phyloP scores from a whole-genome alignment of 2,329 filamentous ascomycete species.

The Sporothrix phasma region DNA sequence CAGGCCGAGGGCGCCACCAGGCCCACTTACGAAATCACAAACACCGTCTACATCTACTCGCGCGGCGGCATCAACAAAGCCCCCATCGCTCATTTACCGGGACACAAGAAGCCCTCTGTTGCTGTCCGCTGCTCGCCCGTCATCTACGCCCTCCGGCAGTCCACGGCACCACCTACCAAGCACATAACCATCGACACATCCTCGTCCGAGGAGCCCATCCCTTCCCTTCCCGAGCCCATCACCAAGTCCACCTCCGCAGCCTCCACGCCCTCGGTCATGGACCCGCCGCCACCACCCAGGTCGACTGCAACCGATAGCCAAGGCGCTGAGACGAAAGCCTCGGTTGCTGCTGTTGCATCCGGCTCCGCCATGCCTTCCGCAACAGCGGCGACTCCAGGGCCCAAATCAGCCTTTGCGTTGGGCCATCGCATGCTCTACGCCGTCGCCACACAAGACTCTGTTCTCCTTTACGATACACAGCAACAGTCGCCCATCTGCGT shows the following conservation, averaged over 20 bases:
- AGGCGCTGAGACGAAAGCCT: constrained; percentile 19
- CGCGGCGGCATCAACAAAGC: constrained; percentile 93
- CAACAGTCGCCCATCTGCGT: constrained; percentile 88
- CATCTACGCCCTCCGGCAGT: constrained; percentile 70
- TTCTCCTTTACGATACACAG: constrained; percentile 92
- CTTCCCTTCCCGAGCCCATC: constrained; percentile 73
- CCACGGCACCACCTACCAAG: constrained; percentile 58
- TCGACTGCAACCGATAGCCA: constrained; percentile 23
- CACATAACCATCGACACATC: constrained; percentile 94
- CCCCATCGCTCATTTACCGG: constrained; percentile 86
- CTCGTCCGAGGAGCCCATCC: constrained; percentile 73
- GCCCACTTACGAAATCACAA: constrained; percentile 74
- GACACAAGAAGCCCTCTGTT: constrained; percentile 96
- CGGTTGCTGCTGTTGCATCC: neutral
- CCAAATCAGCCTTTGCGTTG: constrained; percentile 66
- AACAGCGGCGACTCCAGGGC: constrained; percentile 41
- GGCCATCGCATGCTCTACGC: constrained; percentile 94
- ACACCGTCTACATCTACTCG: constrained; percentile 98
- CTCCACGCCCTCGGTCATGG: constrained; percentile 14
- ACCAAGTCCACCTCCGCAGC: constrained; percentile 52
- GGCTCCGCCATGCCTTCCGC: constrained; percentile 34
- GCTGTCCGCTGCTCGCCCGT: constrained; percentile 90
- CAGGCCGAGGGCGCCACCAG: constrained; percentile 52
- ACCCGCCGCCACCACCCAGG: constrained; percentile 30
- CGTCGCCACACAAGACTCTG: constrained; percentile 91